Base-by-base conservation (phyloP, 768 basidiomycete genomes). In the Trametes maxima region DNA sequence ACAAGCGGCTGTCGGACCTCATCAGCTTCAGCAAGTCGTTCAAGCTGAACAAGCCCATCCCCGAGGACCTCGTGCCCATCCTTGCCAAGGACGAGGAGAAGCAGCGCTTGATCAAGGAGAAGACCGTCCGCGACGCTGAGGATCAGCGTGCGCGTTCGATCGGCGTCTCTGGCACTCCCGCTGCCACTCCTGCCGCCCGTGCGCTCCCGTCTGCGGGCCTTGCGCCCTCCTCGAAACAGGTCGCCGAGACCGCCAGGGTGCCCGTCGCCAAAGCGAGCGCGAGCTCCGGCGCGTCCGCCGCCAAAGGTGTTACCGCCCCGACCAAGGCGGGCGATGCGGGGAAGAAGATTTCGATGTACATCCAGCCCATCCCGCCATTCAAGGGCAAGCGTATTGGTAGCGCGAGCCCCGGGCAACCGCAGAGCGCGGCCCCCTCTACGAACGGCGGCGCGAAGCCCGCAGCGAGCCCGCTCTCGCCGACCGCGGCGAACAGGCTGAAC, bases 1-100 rank as follows among this genome's bases (percentile, higher is more conserved):
- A 98, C 74, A 92, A 92, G 71, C 87, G 92, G 63, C 86, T 97
- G 79, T 90, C 94, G 11, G 96, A 98, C 44, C 79, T 98, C 39
- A 83, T 95, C 72, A 92, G 91, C 75, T 99, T 98, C 76, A 94
- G 93, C 65, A 83, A 92, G 74, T 89, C 76, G 67, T 99, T 99
- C 87, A 96, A 97, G 93, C 84, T 96, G 51, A 96, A 95, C 72
- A 90, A 94, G 72, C 94, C 93, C 17, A 95, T 98, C 65, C 95
- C 96, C 14, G 92, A 94, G 28, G 96, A 98, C 70, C 83, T 98
- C 53, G 89, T 98, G 17, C 83, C 90, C 3, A 95, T 98, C 69
- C 78, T 98, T 22, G 89, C 96, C 43, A 98, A 97, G 76, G 93
- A 96, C 69, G 92, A 93, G 73, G 89, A 90, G 54, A 96, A 92